Evolutionary conservation across 2,329 filamentous ascomycete genomes (phyloP).

Genomic region (Pyricularia pennisetigena): DNA sequence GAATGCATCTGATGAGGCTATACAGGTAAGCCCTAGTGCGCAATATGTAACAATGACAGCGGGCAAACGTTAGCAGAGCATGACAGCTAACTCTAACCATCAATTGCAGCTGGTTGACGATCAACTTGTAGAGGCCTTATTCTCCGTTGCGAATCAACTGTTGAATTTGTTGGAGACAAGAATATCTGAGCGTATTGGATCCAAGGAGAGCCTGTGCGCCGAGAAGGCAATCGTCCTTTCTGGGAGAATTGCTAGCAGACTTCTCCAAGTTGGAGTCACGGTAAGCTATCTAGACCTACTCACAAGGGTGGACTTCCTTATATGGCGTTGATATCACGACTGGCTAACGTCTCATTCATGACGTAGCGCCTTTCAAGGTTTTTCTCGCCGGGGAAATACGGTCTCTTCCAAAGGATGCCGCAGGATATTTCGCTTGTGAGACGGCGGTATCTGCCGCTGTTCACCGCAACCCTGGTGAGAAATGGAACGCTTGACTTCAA

Average conservation of each 20-base stretch:
- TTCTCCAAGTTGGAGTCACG: slow-evolving; percentile 32
- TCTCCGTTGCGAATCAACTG: slow-evolving; percentile 26
- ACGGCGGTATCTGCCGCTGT: slow-evolving; percentile 38
- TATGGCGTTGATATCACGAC: background rate
- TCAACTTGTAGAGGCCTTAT: slow-evolving; percentile 34
- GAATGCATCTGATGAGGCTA: slow-evolving; percentile 35
- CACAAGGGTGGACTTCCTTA: background rate
- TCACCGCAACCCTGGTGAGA: slow-evolving; percentile 39
- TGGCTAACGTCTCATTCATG: slow-evolving; percentile 1
- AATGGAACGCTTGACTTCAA: slow-evolving; percentile 35
- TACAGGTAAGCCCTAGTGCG: slow-evolving; percentile 21
- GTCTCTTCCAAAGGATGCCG: slow-evolving; percentile 34
- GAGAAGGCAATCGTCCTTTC: slow-evolving; percentile 35
- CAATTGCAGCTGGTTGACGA: slow-evolving; percentile 30
- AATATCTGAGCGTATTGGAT: slow-evolving; percentile 11
- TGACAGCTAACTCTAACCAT: slow-evolving; percentile 6
- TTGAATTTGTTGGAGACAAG: background rate
- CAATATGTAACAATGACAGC: background rate
- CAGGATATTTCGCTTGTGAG: slow-evolving; percentile 28
- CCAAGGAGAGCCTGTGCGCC: slow-evolving; percentile 18
- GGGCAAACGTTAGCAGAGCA: background rate
- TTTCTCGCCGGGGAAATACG: slow-evolving; percentile 37
- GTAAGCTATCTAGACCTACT: background rate
- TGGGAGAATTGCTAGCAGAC: slow-evolving; percentile 33
- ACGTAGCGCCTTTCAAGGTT: slow-evolving; percentile 29